These are phyloP conservation scores for Globisporangium orthogonon DNA, from an alignment of 352 stramenopile genomes.

Conservation along the genomic window DNA sequence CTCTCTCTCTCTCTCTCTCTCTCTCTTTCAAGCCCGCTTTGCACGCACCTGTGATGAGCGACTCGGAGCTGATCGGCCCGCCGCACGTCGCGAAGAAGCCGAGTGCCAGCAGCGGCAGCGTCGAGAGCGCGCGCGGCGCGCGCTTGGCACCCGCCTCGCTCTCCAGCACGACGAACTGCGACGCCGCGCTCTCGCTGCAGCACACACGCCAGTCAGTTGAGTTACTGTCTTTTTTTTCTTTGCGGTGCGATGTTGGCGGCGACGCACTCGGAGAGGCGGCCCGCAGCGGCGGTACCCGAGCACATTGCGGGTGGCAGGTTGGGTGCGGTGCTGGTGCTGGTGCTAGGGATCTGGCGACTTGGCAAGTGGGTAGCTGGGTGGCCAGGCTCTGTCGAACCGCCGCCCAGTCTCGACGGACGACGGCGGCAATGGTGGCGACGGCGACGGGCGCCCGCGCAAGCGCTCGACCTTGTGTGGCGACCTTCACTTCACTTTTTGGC, in stretches of 20 bases:
- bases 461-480: not conserved
- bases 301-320: not conserved
- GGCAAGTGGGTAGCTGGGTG: not conserved
- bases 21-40: too few species aligned
- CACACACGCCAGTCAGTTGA: too few species aligned
- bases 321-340: not conserved
- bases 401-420: not conserved
- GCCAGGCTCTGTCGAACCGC: conserved; percentile 2
- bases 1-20: too few species aligned
- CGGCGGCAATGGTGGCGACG: not conserved
- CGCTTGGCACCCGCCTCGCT: not conserved
- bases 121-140: conserved; percentile 25
- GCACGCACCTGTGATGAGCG: conserved; percentile 24
- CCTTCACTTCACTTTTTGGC: too few species aligned
- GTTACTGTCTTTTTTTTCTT: too few species aligned
- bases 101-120: conserved; percentile 32
- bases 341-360: not conserved
- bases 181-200: conserved; percentile 4
- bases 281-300: not conserved
- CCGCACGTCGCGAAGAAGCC: conserved; percentile 49
- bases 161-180: too few species aligned
- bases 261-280: conserved; percentile 16
- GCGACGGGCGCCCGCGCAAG: conserved; percentile 8
- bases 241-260: not conserved
- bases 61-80: conserved; percentile 35